Evolutionary conservation across 176 grass and related monocot species (phyloP), one percentile per base, ranked within the genome.

Genomic region (Puccinellia tenuiflora): DNA sequence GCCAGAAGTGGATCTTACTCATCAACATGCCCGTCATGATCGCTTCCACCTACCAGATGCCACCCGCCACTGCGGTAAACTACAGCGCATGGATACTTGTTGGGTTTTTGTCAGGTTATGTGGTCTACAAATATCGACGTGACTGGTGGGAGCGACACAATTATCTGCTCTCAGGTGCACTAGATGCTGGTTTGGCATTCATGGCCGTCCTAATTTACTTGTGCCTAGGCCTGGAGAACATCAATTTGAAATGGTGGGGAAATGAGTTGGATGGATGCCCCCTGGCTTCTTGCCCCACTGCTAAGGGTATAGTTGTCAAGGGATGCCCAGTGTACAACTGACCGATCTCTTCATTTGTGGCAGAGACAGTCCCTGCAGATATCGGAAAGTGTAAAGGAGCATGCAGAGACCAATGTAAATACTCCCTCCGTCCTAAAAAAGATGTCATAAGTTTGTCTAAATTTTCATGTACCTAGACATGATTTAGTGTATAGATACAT

Each of bases 141-240:
- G 86, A 90, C 38, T 98, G 95, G 95, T 95, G 95, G 95, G 69
- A 92, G 51, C 63, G 92, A 7, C 95, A 98, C 76, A 98, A 98
- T 47, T 95, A 98, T 38, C 84, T 98, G 14, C 91, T 98, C 45
- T 98, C 95, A 1, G 92, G 90, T 17, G 95, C 95, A 12, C 33
- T 98, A 24, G 95, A 98, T 92, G 95, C 95, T n/a, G 95, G 92
- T 5, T 73, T 98, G 65, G 95, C 95, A 6, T 98, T 93, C 79
- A 98, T 95, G 95, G 95, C 92, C 0, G 95, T 98, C 12, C 54
- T 98, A 33, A 75, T 98, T 52, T 98, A 98, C 80, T 85, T 98
- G 20, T 94, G 88, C 76, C 46, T 98, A 50, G 95, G 85, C 16
- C 33, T 98, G 85, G 92, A 98, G 76, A 84, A 91, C 43, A 78